These are phyloP conservation scores for Phytopythium litorale DNA, from an alignment of 352 stramenopile species.

Conservation along the genomic window DNA sequence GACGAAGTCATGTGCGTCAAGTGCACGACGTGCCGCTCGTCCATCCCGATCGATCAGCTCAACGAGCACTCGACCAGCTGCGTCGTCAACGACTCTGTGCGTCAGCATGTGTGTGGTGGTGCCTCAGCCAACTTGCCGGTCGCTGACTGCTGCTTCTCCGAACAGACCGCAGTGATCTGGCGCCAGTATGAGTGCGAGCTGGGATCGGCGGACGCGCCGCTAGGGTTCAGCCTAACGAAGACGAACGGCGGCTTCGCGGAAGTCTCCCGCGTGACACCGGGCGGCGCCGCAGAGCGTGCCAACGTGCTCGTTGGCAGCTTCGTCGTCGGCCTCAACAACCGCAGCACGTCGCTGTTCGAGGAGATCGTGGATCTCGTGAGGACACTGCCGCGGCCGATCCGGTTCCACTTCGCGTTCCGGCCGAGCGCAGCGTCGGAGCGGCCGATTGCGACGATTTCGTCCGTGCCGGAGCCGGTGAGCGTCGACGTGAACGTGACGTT, in stretches of 20 bases:
- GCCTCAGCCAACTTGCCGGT: no score
- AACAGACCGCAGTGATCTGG: slow-evolving; percentile 37
- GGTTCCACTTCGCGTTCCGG: slow-evolving; percentile 66
- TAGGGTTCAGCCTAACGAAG: slow-evolving; percentile 76
- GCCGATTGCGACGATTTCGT: slow-evolving; percentile 37
- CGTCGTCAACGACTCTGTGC: slow-evolving; percentile 35
- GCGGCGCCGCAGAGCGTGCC: slow-evolving; percentile 49
- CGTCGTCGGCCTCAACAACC: slow-evolving; percentile 61
- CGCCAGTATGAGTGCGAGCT: slow-evolving; percentile 60
- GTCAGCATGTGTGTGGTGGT: slow-evolving; percentile 1
- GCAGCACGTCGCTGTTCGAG: slow-evolving; percentile 62
- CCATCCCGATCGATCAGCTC: slow-evolving; percentile 43
- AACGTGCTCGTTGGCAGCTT: slow-evolving; percentile 72
- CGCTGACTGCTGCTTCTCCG: neutral
- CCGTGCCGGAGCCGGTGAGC: slow-evolving; percentile 52
- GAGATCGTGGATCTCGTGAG: slow-evolving; percentile 64
- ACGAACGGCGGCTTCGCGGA: slow-evolving; percentile 63
- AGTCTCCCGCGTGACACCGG: slow-evolving; percentile 55
- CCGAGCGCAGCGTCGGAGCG: slow-evolving; percentile 18
- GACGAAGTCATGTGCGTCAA: slow-evolving; percentile 36
- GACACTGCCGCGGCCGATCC: slow-evolving; percentile 41
- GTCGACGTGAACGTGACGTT: slow-evolving; percentile 58
- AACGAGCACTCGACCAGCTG: slow-evolving; percentile 64
- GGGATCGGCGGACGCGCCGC: slow-evolving; percentile 28
- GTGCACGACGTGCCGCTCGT: slow-evolving; percentile 61